phyloP scores from a whole-genome alignment of 805 yeast species.

The Candida hungchunana region DNA sequence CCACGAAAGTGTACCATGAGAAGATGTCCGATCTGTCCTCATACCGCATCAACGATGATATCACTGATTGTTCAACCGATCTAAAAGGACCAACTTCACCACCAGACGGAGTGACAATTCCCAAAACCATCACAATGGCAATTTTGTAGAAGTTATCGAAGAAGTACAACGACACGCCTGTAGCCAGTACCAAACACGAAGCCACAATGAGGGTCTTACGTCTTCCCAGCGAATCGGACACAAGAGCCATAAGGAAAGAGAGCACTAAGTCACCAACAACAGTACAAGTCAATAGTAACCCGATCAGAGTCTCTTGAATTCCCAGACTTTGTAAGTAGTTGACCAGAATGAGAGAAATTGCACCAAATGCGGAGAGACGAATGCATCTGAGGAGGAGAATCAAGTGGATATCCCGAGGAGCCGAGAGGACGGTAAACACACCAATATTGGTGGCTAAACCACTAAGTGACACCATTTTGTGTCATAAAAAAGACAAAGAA shows the following conservation, averaged over 20 bases:
- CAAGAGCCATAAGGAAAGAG: slow-evolving; percentile 42
- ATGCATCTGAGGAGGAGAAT: slow-evolving; percentile 29
- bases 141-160: slow-evolving; percentile 32
- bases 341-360: slow-evolving; percentile 36
- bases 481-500: not conserved
- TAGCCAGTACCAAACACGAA: slow-evolving; percentile 29
- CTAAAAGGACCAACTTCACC: slow-evolving; percentile 58
- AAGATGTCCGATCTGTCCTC: slow-evolving; percentile 48
- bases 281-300: slow-evolving; percentile 45
- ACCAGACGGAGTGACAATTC: slow-evolving; percentile 56
- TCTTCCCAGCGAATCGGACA: slow-evolving; percentile 47
- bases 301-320: slow-evolving; percentile 40
- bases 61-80: slow-evolving; percentile 49
- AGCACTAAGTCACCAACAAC: slow-evolving; percentile 47
- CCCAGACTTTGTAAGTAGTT: slow-evolving; percentile 40
- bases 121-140: slow-evolving; percentile 38
- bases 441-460: slow-evolving; percentile 15
- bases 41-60: slow-evolving; percentile 42
- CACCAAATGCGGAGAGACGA: slow-evolving; percentile 35
- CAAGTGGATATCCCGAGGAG: slow-evolving; percentile 29
- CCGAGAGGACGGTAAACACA: slow-evolving; percentile 18
- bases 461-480: not conserved
- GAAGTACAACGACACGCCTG: slow-evolving; percentile 39
- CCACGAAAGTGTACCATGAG: slow-evolving; percentile 53
- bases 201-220: slow-evolving; percentile 24